Percentiles rank a stretch among this genome's conserved stretches.
Evolutionary conservation across 108 stramenopile species (phyloP).

Genomic region (Fistulifera solaris): DNA sequence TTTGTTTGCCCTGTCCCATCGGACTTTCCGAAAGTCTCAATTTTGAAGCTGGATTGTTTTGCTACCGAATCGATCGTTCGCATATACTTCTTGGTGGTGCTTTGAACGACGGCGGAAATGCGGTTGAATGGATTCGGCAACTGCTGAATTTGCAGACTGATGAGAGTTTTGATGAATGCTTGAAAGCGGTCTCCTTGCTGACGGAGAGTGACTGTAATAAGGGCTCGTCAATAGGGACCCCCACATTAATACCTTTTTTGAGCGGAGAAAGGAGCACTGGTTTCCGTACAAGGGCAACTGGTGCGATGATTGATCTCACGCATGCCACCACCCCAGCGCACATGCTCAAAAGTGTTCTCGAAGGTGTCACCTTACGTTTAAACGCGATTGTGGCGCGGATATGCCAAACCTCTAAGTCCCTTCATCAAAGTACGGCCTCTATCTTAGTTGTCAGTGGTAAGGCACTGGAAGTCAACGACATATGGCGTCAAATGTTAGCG

Average conservation of each 20-base stretch:
- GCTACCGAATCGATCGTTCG: constrained; percentile 59
- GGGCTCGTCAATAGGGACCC: not conserved
- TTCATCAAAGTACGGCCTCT: constrained; percentile 3
- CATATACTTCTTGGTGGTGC: constrained; percentile 69
- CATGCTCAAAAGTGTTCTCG: constrained; percentile 54
- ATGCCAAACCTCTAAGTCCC: not conserved
- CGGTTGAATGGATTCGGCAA: constrained; percentile 62
- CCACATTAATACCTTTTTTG: constrained; percentile 53
- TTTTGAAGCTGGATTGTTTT: constrained; percentile 42
- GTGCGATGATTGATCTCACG: constrained; percentile 59
- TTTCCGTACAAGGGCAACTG: constrained; percentile 57
- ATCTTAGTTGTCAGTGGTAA: constrained; percentile 62
- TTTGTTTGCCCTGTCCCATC: constrained; percentile 40
- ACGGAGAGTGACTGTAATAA: not conserved
- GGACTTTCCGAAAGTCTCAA: not conserved
- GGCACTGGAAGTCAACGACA: constrained; percentile 57
- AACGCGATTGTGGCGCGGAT: constrained; percentile 42
- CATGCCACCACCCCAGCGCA: constrained; percentile 51
- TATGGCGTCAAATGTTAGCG: constrained; percentile 75
- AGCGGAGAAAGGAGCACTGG: constrained; percentile 76
- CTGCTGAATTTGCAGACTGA: constrained; percentile 38
- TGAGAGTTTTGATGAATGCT: constrained; percentile 32
- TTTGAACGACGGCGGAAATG: constrained; percentile 76
- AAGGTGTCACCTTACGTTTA: constrained; percentile 58
- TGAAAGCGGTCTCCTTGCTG: constrained; percentile 27